Percentiles rank a stretch among this genome's conserved stretches.
Conservation (phyloP, 2,329 filamentous ascomycete genomes). For the Penicillium sp. region DNA sequence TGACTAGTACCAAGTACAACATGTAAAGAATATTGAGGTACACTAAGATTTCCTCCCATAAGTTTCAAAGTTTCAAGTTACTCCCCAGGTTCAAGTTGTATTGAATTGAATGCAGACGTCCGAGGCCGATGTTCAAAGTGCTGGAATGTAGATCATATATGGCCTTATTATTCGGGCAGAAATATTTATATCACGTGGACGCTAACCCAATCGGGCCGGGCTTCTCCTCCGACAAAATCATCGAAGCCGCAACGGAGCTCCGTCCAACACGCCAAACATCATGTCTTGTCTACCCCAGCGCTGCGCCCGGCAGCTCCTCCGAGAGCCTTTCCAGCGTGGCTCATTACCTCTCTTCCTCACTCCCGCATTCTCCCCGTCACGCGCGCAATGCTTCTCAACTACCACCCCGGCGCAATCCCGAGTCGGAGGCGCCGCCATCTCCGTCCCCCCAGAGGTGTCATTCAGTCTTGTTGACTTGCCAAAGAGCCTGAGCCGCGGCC, state of each 20-base stretch:
- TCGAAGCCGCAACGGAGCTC: constrained; percentile 30
- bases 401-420: constrained; percentile 73
- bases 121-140: too few species aligned
- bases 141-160: background rate
- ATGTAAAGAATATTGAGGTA: too few species aligned
- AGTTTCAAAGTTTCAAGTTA: too few species aligned
- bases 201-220: constrained; percentile 20
- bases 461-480: constrained; percentile 70
- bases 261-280: constrained; percentile 29
- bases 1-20: too few species aligned
- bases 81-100: too few species aligned
- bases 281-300: constrained; percentile 70
- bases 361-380: constrained; percentile 64
- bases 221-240: constrained; percentile 38
- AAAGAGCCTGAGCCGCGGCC: constrained; percentile 60
- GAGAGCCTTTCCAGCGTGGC: constrained; percentile 51
- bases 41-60: too few species aligned
- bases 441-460: constrained; percentile 82
- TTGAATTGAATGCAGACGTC: too few species aligned
- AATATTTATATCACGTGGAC: constrained; percentile 20
- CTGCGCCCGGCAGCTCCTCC: constrained; percentile 61
- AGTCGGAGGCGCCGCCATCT: constrained; percentile 79
- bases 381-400: constrained; percentile 69
- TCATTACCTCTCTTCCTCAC: constrained; percentile 74
- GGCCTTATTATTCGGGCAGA: constrained; percentile 3